Conservation (phyloP, 2,329 filamentous ascomycete species). For the Rhinocladiella similis region DNA sequence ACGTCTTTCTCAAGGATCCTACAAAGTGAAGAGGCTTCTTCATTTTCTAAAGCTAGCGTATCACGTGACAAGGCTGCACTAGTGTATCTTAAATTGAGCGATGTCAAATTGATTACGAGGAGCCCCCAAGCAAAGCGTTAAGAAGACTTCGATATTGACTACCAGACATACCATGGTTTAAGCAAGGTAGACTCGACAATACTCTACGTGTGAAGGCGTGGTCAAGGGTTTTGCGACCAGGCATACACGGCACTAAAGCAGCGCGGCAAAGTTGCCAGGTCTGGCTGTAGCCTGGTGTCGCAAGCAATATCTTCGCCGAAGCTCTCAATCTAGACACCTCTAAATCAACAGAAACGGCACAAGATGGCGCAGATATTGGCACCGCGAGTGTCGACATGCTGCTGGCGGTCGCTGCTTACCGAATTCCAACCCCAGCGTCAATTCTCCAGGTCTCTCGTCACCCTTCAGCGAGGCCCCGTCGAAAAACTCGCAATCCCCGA, state of each 20-base stretch:
- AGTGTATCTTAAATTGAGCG: too few species aligned
- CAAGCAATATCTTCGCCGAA: neutral
- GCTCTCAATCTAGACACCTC: neutral
- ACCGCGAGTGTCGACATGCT: constrained; percentile 66
- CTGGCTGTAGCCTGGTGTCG: neutral
- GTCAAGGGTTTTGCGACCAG: neutral
- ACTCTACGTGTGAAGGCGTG: too few species aligned
- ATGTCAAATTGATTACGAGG: too few species aligned
- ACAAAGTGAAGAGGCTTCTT: too few species aligned
- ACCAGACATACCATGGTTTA: too few species aligned
- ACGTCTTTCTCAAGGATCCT: neutral
- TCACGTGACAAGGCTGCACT: neutral
- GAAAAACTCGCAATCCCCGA: constrained; percentile 41
- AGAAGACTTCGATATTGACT: too few species aligned
- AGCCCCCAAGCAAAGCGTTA: too few species aligned
- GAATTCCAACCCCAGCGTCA: constrained; percentile 55
- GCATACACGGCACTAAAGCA: neutral
- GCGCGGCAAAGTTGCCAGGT: too few species aligned
- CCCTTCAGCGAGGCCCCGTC: constrained; percentile 47
- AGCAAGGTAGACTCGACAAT: too few species aligned
- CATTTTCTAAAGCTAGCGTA: too few species aligned
- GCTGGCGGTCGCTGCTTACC: constrained; percentile 66
- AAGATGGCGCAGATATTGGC: constrained; percentile 61
- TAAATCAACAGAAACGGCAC: neutral
- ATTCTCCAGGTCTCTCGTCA: constrained; percentile 51